Percentiles rank a stretch among this genome's conserved stretches.
These are phyloP conservation scores for Leavenworthia alabamica DNA, from an alignment of 345 rosid species.

Conservation along the genomic window DNA sequence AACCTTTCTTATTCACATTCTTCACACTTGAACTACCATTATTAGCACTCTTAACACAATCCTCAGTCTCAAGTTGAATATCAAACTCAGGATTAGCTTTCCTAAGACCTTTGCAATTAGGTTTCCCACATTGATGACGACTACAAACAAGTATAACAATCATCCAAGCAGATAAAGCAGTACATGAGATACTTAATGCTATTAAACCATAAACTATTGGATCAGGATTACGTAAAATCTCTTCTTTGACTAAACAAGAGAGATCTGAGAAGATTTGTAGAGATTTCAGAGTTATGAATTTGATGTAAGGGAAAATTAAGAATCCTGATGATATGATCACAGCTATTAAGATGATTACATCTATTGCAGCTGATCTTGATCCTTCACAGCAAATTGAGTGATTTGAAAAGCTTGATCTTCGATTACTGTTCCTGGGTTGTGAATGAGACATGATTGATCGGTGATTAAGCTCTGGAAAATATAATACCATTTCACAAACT, in stretches of 20 bases:
- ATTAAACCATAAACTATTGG: constrained; percentile 66
- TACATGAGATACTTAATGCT: constrained; percentile 52
- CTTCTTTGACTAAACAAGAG: constrained; percentile 50
- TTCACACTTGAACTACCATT: constrained; percentile 14
- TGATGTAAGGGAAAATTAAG: constrained; percentile 62
- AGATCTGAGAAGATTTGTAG: constrained; percentile 38
- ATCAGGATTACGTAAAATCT: constrained; percentile 53
- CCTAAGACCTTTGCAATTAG: constrained; percentile 72
- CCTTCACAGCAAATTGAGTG: constrained; percentile 45
- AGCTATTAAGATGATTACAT: constrained; percentile 61
- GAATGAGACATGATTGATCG: constrained; percentile 51
- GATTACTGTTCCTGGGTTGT: constrained; percentile 35
- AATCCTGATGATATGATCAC: constrained; percentile 69
- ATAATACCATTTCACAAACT: constrained; percentile 64
- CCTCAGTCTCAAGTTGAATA: constrained; percentile 88
- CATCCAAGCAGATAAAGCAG: constrained; percentile 57
- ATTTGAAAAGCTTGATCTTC: constrained; percentile 27
- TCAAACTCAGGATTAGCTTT: constrained; percentile 72
- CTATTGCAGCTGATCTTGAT: constrained; percentile 68
- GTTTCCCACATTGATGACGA: constrained; percentile 68
- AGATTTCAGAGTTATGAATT: constrained; percentile 33
- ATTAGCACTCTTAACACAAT: constrained; percentile 59
- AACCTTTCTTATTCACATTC: constrained; percentile 47
- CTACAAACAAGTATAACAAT: constrained; percentile 46
- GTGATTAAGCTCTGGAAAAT: constrained; percentile 62